Conservation (phyloP, 1,139 yeast genomes). For the Martiniozyma asiatica region DNA sequence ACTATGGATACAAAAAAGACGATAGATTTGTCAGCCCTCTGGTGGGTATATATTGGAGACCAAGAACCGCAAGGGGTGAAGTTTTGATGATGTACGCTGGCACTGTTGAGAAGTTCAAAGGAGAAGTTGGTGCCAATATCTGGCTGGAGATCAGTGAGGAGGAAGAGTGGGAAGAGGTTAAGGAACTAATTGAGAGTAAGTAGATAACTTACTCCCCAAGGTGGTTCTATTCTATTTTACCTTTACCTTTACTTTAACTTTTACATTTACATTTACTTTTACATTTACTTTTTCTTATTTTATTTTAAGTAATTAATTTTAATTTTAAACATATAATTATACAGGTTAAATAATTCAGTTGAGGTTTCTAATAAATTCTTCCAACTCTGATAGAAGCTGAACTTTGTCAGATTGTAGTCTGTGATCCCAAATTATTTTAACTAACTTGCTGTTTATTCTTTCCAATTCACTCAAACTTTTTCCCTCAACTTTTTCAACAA, state of each 20-base stretch:
- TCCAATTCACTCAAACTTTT: slow-evolving; percentile 65
- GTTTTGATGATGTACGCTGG: slow-evolving; percentile 83
- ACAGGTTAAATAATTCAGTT: too few relatives aligned
- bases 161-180: slow-evolving; percentile 47
- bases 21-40: slow-evolving; percentile 68
- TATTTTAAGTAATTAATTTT: too few relatives aligned
- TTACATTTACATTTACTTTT: too few relatives aligned
- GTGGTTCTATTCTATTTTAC: too few relatives aligned
- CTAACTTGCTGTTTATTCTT: slow-evolving; percentile 54
- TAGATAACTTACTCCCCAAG: too few relatives aligned
- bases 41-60: slow-evolving; percentile 74
- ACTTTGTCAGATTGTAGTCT: slow-evolving; percentile 59
- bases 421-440: slow-evolving; percentile 67
- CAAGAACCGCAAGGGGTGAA: slow-evolving; percentile 71
- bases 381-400: slow-evolving; percentile 19
- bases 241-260: too few relatives aligned
- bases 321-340: too few relatives aligned
- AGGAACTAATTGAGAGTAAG: slow-evolving; percentile 19
- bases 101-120: slow-evolving; percentile 68
- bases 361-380: slow-evolving; percentile 5
- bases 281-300: too few relatives aligned
- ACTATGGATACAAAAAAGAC: slow-evolving; percentile 65
- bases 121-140: slow-evolving; percentile 57
- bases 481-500: slow-evolving; percentile 32
- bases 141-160: slow-evolving; percentile 46